Base-by-base conservation (phyloP, 2,329 filamentous ascomycete genomes). In the Verticillium isaacii region DNA sequence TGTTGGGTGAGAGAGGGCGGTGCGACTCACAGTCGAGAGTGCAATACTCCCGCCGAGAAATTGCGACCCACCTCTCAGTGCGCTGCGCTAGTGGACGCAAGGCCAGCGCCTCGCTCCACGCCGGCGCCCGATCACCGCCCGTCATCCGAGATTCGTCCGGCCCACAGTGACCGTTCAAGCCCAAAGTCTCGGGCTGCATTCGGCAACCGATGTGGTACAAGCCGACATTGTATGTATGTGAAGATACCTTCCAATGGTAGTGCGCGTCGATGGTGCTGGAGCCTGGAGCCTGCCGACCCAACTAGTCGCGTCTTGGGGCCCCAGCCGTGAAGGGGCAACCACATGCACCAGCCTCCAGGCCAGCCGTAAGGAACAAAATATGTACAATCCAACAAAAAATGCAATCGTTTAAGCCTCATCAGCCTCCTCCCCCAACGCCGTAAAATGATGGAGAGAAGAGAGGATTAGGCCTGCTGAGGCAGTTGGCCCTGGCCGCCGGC, bases 401-500 rank as follows among this genome's bases (percentile, higher is more conserved):
- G 56, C 50, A 45, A 50, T 50, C 29, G 25, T 60, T 34, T 34
- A 60, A 39, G 15, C 45, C 34, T 60, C 52, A 19, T 41, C 17
- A 60, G 8, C 32, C 37, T 23, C 32, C 37, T 45, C 58, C 61
- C 61, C 32, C 3, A 63, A 65, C 63, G 63, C 64, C 63, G 41
- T 55, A 58, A 58, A 56, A 56, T 56, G 25, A 55, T 39, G 25
- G 6, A 39, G 41, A 55, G n/a, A 60, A 62, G 34, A 50, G 29
- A 12, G 52, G 61, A 57, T 64, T 70, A 71, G 36, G 67, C 65
- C 62, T 73, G 70, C 65, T 73, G 72, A 15, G 69, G 67, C n/a
- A 67, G 67, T 57, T 72, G 74, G 52, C 68, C 63, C 61, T 73
- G 66, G 57, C 67, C 66, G 32, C 63, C 65, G 23, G 61, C 60